Conservation (phyloP, 1,284 basidiomycete species). For the Trichosporon sp. region DNA sequence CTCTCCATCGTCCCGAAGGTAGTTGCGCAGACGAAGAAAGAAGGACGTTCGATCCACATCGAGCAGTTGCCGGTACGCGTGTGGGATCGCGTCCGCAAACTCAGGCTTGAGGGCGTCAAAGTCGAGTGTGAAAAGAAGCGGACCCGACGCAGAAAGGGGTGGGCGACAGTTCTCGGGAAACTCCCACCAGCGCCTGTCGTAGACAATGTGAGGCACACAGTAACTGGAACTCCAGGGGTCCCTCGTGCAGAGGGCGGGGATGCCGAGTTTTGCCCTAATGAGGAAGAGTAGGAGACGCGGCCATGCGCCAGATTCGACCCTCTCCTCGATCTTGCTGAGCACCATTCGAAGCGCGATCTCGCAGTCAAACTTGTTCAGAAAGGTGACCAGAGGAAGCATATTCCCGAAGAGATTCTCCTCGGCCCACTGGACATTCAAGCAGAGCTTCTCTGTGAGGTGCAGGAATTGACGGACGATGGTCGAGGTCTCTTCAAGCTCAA, state of each 20-base stretch:
- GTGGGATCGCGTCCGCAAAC: too few species aligned
- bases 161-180: too few species aligned
- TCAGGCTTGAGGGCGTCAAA: too few species aligned
- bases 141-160: too few species aligned
- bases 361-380: background rate
- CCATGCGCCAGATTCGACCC: background rate
- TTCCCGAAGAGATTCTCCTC: too few species aligned
- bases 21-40: too few species aligned
- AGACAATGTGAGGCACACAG: too few species aligned
- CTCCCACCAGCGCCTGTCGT: background rate
- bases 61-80: too few species aligned
- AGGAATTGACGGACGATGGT: background rate
- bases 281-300: background rate
- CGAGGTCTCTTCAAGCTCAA: background rate
- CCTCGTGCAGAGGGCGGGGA: background rate
- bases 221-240: too few species aligned
- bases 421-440: background rate
- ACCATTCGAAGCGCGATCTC: background rate
- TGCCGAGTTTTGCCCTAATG: background rate
- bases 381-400: background rate
- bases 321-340: background rate
- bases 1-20: too few species aligned
- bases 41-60: too few species aligned
- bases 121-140: too few species aligned
- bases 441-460: background rate